A percentile compares a stretch with the other conserved stretches of the same genome.
These are phyloP conservation scores for Vitis riparia DNA, from an alignment of 164 flowering plant genomes.

Conservation along the genomic window DNA sequence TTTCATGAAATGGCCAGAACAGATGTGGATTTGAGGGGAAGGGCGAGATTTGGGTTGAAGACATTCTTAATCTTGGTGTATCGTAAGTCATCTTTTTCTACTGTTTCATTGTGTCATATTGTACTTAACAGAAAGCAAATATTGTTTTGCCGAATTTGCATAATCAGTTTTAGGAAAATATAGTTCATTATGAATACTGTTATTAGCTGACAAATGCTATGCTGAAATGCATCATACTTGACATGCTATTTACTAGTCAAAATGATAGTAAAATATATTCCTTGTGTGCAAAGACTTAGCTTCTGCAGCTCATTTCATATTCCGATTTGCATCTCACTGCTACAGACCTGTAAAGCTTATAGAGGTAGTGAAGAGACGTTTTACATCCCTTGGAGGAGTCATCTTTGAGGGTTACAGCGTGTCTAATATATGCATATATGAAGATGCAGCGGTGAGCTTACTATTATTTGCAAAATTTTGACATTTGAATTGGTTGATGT, in stretches of 20 bases:
- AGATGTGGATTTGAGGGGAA: constrained; percentile 93
- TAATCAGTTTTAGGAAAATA: no score
- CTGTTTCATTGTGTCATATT: background rate
- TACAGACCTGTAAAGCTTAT: constrained; percentile 82
- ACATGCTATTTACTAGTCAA: background rate
- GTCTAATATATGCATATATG: constrained; percentile 60
- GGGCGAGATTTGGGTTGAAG: constrained; percentile 92
- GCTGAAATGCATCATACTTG: background rate
- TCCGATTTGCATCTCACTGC: constrained; percentile 13
- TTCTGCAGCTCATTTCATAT: background rate
- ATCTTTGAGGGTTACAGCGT: constrained; percentile 79
- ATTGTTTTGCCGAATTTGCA: no score
- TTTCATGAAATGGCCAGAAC: constrained; percentile 51
- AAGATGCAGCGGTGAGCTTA: constrained; percentile 73
- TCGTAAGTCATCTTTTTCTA: constrained; percentile 57
- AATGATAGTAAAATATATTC: background rate
- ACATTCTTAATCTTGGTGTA: constrained; percentile 93
- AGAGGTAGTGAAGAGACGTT: constrained; percentile 74
- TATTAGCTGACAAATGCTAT: no score
- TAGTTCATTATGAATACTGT: no score
- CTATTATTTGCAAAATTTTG: constrained; percentile 10
- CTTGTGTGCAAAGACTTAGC: background rate
- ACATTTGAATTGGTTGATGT: background rate
- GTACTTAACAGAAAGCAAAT: background rate
- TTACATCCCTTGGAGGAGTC: constrained; percentile 79